Percentiles rank a stretch among this genome's conserved stretches.
These are phyloP conservation scores for Chlorella variabilis DNA, from an alignment of 163 green algal species.

Conservation along the genomic window DNA sequence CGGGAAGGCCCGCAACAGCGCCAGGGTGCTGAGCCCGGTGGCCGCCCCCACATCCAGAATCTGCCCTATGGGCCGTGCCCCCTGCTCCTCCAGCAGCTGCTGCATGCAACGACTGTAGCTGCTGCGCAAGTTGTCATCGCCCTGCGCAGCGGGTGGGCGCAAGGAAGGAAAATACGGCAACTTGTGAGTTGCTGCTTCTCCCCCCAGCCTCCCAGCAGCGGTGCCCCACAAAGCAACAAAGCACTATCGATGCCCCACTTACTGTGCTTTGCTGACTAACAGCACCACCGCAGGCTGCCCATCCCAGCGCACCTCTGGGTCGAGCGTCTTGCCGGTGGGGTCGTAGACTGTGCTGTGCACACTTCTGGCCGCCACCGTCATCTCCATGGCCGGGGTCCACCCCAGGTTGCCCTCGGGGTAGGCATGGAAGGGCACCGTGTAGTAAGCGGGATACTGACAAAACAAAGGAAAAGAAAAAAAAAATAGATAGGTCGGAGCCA, in stretches of 20 bases:
- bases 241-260: no score
- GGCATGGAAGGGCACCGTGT: slow-evolving; percentile 79
- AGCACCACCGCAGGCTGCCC: no score
- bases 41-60: slow-evolving; percentile 75
- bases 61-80: slow-evolving; percentile 32
- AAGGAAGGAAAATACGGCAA: no score
- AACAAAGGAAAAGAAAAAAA: slow-evolving; percentile 11
- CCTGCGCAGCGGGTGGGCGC: slow-evolving; percentile 30
- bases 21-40: slow-evolving; percentile 66
- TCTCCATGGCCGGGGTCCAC: slow-evolving; percentile 72
- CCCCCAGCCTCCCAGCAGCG: no score
- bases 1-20: slow-evolving; percentile 66
- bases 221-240: no score
- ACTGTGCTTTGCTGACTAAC: no score
- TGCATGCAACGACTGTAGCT: slow-evolving; percentile 61
- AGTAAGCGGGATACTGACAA: slow-evolving; percentile 71
- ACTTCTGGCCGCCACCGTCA: slow-evolving; percentile 62
- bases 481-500: neutral
- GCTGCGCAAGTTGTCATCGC: slow-evolving; percentile 67
- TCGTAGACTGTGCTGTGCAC: slow-evolving; percentile 79
- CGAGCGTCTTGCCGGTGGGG: slow-evolving; percentile 63
- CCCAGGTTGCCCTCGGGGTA: slow-evolving; percentile 77
- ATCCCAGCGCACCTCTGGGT: slow-evolving; percentile 50
- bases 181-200: no score
- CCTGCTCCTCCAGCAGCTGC: slow-evolving; percentile 58